Evolutionary conservation across 2,329 filamentous ascomycete genomes (phyloP), one percentile per base, ranked within the genome.

Genomic region (Aureobasidium zeae): DNA sequence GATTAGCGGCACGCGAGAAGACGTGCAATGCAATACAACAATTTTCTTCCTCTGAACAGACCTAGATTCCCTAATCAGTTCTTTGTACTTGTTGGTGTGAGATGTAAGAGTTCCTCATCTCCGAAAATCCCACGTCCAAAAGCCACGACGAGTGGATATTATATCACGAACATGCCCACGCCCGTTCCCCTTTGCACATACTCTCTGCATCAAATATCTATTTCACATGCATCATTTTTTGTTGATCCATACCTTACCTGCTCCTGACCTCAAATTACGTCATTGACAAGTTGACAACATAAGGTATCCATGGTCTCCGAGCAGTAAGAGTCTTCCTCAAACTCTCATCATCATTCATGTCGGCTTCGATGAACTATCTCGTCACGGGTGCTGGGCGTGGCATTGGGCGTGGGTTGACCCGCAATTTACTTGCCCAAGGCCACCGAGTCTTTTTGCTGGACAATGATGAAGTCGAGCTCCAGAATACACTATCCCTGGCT

Each of bases 401-500:
- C 35, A 63, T 65, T 15, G 62, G 62, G 25, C 56, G 62, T n/a
- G 61, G 61, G 20, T 54, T 65, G 11, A 55, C 51, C 24, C 56
- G 57, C 4, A 57, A 61, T 1, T 60, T 68, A 5, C 57, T 68
- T 17, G 28, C 51, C n/a, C 31, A 26, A 16, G 48, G 52, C 25
- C 62, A 68, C 47, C 58, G 63, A 12, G 64, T 68, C 29, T 61
- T 63, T 44, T 56, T 67, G 2, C 42, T 67, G 7, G 64, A 68
- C 52, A 56, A 54, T 47, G 61, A 67, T 53, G 31, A 49, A 21
- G 41, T 50, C 5, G 65, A 68, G 49, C 59, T 68, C 6, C 39
- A 52, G n/a, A 58, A 68, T 51, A 62, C 59, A 4, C 52, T 56
- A 3, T 45, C 45, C 9, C 44, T 56, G n/a, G 43, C 50, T 57